A percentile compares a stretch with the other conserved stretches of the same genome.
These are phyloP conservation scores for Penicillium malachiteum DNA, from an alignment of 495 filamentous ascomycete genomes.

Conservation along the genomic window DNA sequence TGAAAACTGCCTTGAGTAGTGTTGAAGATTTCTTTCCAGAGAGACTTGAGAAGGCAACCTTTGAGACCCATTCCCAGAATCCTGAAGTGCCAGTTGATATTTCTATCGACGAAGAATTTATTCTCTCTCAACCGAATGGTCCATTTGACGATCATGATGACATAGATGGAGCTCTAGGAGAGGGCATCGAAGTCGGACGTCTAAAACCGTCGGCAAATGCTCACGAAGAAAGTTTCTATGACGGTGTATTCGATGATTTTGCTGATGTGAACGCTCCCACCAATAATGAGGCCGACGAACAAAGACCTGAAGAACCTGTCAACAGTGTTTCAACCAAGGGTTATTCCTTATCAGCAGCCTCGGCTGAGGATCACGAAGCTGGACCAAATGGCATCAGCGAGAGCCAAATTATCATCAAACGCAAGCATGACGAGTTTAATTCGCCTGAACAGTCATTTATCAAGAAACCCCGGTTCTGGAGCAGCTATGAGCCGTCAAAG, in stretches of 20 bases:
- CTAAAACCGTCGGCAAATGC: neutral
- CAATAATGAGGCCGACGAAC: neutral
- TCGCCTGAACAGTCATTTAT: conserved; percentile 12
- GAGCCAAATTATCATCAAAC: conserved; percentile 1
- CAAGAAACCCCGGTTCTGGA: conserved; percentile 34
- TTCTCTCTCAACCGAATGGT: conserved; percentile 38
- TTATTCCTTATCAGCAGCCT: conserved; percentile 4
- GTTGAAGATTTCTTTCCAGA: conserved; percentile 81
- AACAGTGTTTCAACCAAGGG: neutral
- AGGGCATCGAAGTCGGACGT: neutral
- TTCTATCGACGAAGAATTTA: conserved; percentile 49
- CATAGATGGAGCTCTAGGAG: neutral
- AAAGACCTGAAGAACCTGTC: neutral
- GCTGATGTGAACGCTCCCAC: conserved; percentile 1
- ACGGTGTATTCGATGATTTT: conserved; percentile 27
- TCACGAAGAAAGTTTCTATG: conserved; percentile 27
- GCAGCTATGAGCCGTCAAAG: conserved; percentile 2
- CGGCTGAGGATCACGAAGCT: neutral
- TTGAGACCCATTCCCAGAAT: conserved; percentile 10
- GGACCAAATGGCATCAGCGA: neutral
- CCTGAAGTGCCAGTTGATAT: conserved; percentile 24
- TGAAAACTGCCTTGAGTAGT: conserved; percentile 78
- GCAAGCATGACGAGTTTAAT: neutral
- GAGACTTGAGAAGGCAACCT: conserved; percentile 45
- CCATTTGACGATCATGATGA: neutral